Conservation (phyloP, 2,329 filamentous ascomycete species). For the Ophiosphaerella herpotricha region DNA sequence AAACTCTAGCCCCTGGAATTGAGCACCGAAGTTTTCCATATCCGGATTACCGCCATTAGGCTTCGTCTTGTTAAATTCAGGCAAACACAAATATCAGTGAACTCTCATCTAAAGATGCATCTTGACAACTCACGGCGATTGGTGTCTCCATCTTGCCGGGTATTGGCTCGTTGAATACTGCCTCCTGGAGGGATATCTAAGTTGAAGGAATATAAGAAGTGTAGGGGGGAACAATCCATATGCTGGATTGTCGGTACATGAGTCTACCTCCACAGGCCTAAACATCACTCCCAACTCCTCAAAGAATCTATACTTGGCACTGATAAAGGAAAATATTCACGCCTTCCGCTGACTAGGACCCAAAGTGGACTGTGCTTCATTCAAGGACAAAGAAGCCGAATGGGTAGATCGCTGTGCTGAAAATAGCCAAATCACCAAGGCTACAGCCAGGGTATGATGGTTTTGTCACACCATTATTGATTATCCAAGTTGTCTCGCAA, state of each 20-base stretch:
- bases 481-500: slow-evolving; percentile 3
- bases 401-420: slow-evolving; percentile 16
- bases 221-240: slow-evolving; percentile 25
- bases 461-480: background rate
- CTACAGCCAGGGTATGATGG: slow-evolving; percentile 3
- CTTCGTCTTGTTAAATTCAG: slow-evolving; percentile 47
- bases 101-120: background rate
- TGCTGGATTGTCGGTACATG: slow-evolving; percentile 12
- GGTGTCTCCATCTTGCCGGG: slow-evolving; percentile 19
- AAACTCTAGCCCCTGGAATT: slow-evolving; percentile 63
- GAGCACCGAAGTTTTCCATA: slow-evolving; percentile 60
- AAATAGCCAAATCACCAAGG: slow-evolving; percentile 14
- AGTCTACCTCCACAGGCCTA: slow-evolving; percentile 17
- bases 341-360: slow-evolving; percentile 15
- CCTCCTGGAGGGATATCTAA: background rate
- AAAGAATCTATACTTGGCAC: slow-evolving; percentile 32
- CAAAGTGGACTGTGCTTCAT: slow-evolving; percentile 9
- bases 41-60: slow-evolving; percentile 61
- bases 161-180: background rate
- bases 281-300: slow-evolving; percentile 22
- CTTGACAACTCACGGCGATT: slow-evolving; percentile 16
- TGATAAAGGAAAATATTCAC: slow-evolving; percentile 33
- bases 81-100: slow-evolving; percentile 25
- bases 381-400: slow-evolving; percentile 31
- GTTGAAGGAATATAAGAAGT: slow-evolving; percentile 1